Evolutionary conservation across 495 filamentous ascomycete genomes (phyloP).

Genomic region (Alectoria sarmentosa): DNA sequence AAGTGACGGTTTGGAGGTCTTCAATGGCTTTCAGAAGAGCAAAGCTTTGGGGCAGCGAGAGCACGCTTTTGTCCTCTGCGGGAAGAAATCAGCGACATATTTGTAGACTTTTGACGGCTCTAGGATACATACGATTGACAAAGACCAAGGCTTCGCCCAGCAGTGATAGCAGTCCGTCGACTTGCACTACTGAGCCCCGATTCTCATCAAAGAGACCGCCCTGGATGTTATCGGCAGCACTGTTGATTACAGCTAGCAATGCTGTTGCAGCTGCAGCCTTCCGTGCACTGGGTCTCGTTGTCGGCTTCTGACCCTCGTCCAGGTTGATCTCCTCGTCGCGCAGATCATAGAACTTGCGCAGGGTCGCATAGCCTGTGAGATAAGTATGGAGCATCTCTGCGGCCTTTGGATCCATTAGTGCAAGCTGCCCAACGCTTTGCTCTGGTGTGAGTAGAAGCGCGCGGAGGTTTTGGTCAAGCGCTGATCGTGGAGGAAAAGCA

Average conservation of each 20-base stretch:
- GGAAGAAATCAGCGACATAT: slow-evolving; percentile 5
- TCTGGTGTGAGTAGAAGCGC: slow-evolving; percentile 60
- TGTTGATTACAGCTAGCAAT: slow-evolving; percentile 71
- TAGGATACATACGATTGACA: slow-evolving; percentile 47
- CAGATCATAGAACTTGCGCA: slow-evolving; percentile 80
- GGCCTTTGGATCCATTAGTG: slow-evolving; percentile 62
- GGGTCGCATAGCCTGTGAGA: slow-evolving; percentile 83
- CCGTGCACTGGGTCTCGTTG: slow-evolving; percentile 43
- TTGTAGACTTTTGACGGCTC: background rate
- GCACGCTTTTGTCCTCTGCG: slow-evolving; percentile 39
- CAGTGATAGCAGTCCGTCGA: slow-evolving; percentile 76
- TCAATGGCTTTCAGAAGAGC: slow-evolving; percentile 72
- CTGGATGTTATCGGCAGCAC: slow-evolving; percentile 79
- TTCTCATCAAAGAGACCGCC: slow-evolving; percentile 78
- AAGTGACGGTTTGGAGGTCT: slow-evolving; percentile 69
- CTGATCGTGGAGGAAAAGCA: slow-evolving; percentile 58
- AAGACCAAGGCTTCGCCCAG: slow-evolving; percentile 78
- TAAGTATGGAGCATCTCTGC: slow-evolving; percentile 72
- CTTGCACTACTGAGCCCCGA: slow-evolving; percentile 70
- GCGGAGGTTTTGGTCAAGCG: slow-evolving; percentile 62
- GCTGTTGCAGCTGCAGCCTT: slow-evolving; percentile 61
- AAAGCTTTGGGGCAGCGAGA: slow-evolving; percentile 61
- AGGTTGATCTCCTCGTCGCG: slow-evolving; percentile 56
- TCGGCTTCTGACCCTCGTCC: slow-evolving; percentile 36
- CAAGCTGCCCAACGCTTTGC: slow-evolving; percentile 55